Evolutionary conservation across 768 basidiomycete genomes (phyloP), one percentile per base, ranked within the genome.

Genomic region (Crassisporium funariophilum): DNA sequence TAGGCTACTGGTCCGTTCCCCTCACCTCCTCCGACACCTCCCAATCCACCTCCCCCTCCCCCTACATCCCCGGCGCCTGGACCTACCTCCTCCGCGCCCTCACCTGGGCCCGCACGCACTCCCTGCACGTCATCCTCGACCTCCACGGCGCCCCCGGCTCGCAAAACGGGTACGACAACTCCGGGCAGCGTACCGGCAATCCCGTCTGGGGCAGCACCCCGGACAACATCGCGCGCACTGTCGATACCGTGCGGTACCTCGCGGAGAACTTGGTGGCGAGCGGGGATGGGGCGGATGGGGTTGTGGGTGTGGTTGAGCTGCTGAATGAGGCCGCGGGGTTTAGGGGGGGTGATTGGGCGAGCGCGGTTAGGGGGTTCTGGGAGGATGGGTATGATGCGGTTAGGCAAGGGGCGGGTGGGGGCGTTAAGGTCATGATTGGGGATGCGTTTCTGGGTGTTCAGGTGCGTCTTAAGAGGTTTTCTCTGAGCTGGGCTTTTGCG

Each of bases 1-100:
- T 87, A 5, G 86, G 85, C 7, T 89, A 83, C 61, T 89, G 86
- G 86, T 84, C 84, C n/a, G 77, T 88, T n/a, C 86, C 86, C 0
- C 64, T 84, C 24, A 77, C 77, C 3, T 68, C 79, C 23, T 63
- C 74, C 11, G 76, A 80, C 51, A 83, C 82, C 5, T 72, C 74
- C 39, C 67, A 59, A 4, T 70, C 71, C 13, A 73, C 74, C 3
- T 76, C 74, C 13, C 69, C 73, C 11, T 59, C 68, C 2, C 84
- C 84, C 0, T 86, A 80, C 59, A 71, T 76, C 36, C 61, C 81
- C 0, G 86, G 86, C 7, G 85, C 84, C 22, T 87, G 84, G 79
- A 74, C 82, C 2, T 86, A 86, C 63, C 73, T 89, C 50, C 70
- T 84, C 15, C 73, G 72, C 38, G 81, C 79, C 2, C 75, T 89